Evolutionary conservation across 106 monocot species (phyloP).

Genomic region (Dendrobium nobile): DNA sequence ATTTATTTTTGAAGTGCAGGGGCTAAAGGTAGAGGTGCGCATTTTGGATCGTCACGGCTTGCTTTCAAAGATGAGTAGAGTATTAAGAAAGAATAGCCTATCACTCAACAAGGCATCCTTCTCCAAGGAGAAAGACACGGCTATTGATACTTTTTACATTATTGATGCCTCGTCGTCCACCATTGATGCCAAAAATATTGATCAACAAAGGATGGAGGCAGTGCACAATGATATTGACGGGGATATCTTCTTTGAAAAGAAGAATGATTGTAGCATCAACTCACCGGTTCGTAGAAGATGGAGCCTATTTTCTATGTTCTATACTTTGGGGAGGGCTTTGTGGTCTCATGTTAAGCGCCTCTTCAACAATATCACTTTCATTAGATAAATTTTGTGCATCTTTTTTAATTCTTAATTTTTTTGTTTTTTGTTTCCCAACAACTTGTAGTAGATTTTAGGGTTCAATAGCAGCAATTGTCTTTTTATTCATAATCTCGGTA

Average conservation of each 20-base stretch:
- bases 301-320: no score
- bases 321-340: no score
- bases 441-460: no score
- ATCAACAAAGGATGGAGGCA: constrained; percentile 22
- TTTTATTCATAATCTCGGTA: no score
- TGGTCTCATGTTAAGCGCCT: no score
- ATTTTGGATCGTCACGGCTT: constrained; percentile 13
- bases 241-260: not conserved
- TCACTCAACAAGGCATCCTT: constrained; percentile 16
- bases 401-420: no score
- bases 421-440: no score
- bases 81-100: constrained; percentile 29
- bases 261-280: not conserved
- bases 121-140: constrained; percentile 19
- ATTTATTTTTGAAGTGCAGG: not conserved
- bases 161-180: constrained; percentile 18
- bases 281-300: no score
- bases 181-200: constrained; percentile 8
- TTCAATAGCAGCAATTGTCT: no score
- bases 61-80: constrained; percentile 22
- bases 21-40: constrained; percentile 19
- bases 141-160: constrained; percentile 52
- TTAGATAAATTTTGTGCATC: no score
- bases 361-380: no score
- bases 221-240: constrained; percentile 22